phyloP scores from a whole-genome alignment of 148 eudicot genomes.

The Suaeda aralocaspica region DNA sequence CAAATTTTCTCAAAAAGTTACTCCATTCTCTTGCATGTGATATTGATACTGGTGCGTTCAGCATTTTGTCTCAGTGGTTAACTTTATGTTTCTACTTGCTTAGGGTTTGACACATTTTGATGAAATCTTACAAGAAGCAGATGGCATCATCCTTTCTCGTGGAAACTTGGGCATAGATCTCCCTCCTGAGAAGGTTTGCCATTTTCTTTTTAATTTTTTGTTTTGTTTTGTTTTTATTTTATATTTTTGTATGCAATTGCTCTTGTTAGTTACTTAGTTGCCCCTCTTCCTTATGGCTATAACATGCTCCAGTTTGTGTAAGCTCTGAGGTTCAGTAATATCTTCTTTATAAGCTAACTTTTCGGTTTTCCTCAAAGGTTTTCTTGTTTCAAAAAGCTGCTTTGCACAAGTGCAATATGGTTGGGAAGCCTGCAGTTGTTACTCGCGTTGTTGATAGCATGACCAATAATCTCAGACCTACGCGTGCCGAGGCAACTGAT shows the following conservation, averaged over 20 bases:
- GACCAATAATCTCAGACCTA: slow-evolving; percentile 95
- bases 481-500: slow-evolving; percentile 99
- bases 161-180: slow-evolving; percentile 99
- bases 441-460: slow-evolving; percentile 99
- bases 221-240: too few species aligned
- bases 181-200: slow-evolving; percentile 86
- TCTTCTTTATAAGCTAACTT: neutral
- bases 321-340: neutral
- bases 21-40: neutral
- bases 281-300: neutral
- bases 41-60: neutral
- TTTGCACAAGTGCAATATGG: slow-evolving; percentile 90
- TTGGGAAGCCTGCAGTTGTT: slow-evolving; percentile 94
- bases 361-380: slow-evolving; percentile 43
- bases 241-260: neutral
- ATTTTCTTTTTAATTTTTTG: neutral
- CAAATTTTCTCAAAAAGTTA: neutral
- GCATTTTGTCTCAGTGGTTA: neutral
- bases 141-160: slow-evolving; percentile 96
- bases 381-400: slow-evolving; percentile 96
- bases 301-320: slow-evolving; percentile 11
- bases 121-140: slow-evolving; percentile 91
- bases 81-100: slow-evolving; percentile 1
- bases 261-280: neutral
- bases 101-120: slow-evolving; percentile 93